A percentile compares a stretch with the other conserved stretches of the same genome.
Evolutionary conservation across 257 asterid species (phyloP).

Genomic region (Asclepias syriaca): DNA sequence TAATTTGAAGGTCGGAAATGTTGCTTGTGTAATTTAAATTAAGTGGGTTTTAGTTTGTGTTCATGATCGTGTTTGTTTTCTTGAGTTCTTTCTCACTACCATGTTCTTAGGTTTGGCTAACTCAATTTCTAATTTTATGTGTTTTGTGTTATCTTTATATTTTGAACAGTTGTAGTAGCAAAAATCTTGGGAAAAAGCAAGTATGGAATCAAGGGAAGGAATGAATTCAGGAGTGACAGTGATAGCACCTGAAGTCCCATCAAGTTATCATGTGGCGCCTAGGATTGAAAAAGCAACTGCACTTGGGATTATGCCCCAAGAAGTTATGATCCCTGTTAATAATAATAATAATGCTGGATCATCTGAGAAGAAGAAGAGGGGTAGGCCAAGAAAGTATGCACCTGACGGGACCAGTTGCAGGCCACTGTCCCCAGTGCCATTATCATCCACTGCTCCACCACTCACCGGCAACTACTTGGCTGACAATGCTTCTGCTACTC

Average conservation of each 20-base stretch:
- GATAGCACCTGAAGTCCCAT: conserved; percentile 52
- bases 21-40: background rate
- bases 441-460: conserved; percentile 50
- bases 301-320: conserved; percentile 22
- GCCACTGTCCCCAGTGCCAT: conserved; percentile 42
- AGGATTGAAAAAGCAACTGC: conserved; percentile 38
- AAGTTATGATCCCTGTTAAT: conserved; percentile 16
- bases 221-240: conserved; percentile 49
- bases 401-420: conserved; percentile 45
- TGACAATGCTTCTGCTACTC: conserved; percentile 33
- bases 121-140: background rate
- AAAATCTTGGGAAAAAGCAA: conserved; percentile 12
- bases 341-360: conserved; percentile 13
- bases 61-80: background rate
- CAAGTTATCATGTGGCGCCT: conserved; percentile 53
- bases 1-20: background rate
- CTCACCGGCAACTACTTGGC: conserved; percentile 34
- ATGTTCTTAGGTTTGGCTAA: background rate
- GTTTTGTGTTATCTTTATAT: background rate
- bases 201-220: conserved; percentile 66
- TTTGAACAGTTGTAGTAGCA: background rate
- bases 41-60: background rate
- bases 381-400: conserved; percentile 84
- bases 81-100: background rate
- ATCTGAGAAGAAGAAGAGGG: conserved; percentile 82